Conservation (phyloP, 306 rosid species). For the Lathyrus tuberosus region DNA sequence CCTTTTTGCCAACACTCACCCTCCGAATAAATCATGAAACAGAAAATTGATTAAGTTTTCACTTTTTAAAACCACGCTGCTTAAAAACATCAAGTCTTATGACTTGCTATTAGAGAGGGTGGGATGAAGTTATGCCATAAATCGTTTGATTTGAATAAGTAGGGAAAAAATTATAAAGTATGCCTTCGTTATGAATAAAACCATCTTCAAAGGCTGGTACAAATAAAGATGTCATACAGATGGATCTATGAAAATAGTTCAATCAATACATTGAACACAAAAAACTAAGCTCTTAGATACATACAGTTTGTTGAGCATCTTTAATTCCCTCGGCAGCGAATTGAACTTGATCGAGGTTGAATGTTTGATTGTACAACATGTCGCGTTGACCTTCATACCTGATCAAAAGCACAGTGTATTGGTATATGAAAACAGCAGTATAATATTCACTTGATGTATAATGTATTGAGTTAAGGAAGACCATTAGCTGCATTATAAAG, state of each 20-base stretch:
- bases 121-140: constrained; percentile 5
- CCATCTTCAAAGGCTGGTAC: not conserved
- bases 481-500: not conserved
- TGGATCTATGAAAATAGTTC: not conserved
- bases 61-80: not conserved
- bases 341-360: constrained; percentile 95
- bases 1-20: not conserved
- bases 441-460: not conserved
- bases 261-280: constrained; percentile 19
- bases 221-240: constrained; percentile 17
- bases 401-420: constrained; percentile 39
- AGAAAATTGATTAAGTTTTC: constrained; percentile 19
- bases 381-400: constrained; percentile 99
- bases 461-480: not conserved
- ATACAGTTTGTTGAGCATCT: constrained; percentile 98
- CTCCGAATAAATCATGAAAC: constrained; percentile 17
- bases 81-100: constrained; percentile 15
- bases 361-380: constrained; percentile 94
- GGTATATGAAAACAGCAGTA: constrained; percentile 22
- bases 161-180: not conserved
- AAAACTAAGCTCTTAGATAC: constrained; percentile 39
- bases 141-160: constrained; percentile 5
- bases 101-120: constrained; percentile 14
- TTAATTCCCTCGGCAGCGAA: constrained; percentile 92
- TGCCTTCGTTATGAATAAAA: constrained; percentile 6